Evolutionary conservation across 1,139 yeast species (phyloP).

Genomic region (Sugiyamaella pinicola): DNA sequence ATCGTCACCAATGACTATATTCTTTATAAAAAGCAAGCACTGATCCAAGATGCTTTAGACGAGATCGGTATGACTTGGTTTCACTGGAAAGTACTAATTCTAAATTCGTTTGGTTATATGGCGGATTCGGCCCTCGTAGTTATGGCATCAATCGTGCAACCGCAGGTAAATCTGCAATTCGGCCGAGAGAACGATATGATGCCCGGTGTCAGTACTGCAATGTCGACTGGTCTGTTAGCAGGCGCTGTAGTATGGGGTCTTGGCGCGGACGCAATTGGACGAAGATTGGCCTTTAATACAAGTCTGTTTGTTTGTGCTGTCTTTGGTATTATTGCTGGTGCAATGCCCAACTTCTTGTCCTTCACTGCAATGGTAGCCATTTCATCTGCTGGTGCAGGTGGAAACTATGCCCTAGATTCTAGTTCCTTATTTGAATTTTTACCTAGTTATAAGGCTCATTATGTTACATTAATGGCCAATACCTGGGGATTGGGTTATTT

Average conservation of each 20-base stretch:
- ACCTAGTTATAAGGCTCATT: conserved; percentile 54
- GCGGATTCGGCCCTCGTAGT: conserved; percentile 60
- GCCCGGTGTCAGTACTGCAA: conserved; percentile 26
- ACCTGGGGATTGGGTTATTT: conserved; percentile 67
- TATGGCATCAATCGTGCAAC: conserved; percentile 39
- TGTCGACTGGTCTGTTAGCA: conserved; percentile 50
- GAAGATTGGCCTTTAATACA: conserved; percentile 58
- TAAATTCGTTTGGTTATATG: conserved; percentile 61
- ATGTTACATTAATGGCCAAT: conserved; percentile 55
- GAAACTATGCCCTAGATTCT: conserved; percentile 60
- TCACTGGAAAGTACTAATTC: conserved; percentile 33
- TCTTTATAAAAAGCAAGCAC: conserved; percentile 28
- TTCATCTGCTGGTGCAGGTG: conserved; percentile 52
- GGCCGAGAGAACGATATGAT: conserved; percentile 22
- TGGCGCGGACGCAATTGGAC: conserved; percentile 49
- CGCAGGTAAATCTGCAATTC: conserved; percentile 19
- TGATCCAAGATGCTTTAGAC: conserved; percentile 37
- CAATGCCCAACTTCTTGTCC: conserved; percentile 54
- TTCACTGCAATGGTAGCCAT: conserved; percentile 44
- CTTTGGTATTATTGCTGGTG: conserved; percentile 46
- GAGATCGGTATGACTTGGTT: conserved; percentile 35
- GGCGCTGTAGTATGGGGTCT: conserved; percentile 63
- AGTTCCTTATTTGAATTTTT: conserved; percentile 58
- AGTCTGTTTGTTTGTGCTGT: conserved; percentile 54
- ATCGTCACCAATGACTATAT: conserved; percentile 27